A percentile compares a stretch with the other conserved stretches of the same genome.
These are phyloP conservation scores for Sparassis latifolia DNA, from an alignment of 1,284 basidiomycete species.

Conservation along the genomic window DNA sequence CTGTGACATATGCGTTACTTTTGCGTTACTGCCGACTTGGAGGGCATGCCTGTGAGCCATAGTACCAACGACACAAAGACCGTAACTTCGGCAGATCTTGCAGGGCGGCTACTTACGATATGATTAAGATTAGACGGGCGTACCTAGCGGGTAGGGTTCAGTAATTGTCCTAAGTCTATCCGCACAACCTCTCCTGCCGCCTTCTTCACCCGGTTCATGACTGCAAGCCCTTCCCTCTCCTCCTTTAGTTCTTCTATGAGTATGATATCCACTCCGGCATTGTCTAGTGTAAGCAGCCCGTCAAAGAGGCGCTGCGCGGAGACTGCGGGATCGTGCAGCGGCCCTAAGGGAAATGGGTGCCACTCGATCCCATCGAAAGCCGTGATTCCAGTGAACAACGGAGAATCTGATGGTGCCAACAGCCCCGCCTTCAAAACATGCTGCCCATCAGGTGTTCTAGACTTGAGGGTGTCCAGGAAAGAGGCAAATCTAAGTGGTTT, in stretches of 20 bases:
- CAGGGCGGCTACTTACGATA: too few relatives aligned
- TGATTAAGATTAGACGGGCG: not conserved
- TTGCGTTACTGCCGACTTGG: too few relatives aligned
- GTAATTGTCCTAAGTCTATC: conserved; percentile 16
- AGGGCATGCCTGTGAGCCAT: too few relatives aligned
- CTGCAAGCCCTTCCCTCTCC: conserved; percentile 81
- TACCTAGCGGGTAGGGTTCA: conserved; percentile 1
- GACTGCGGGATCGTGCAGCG: conserved; percentile 49
- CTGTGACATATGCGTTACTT: too few relatives aligned
- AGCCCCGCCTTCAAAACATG: conserved; percentile 53
- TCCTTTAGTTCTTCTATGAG: conserved; percentile 85
- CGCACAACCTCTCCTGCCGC: conserved; percentile 69
- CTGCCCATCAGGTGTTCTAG: conserved; percentile 8
- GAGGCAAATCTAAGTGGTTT: conserved; percentile 24
- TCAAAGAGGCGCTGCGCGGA: conserved; percentile 86
- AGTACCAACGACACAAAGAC: too few relatives aligned
- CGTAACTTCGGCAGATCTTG: too few relatives aligned
- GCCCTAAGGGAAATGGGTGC: conserved; percentile 58
- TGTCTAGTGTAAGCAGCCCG: conserved; percentile 80
- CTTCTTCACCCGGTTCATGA: conserved; percentile 98
- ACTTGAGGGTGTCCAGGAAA: conserved; percentile 37
- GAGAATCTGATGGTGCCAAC: conserved; percentile 62
- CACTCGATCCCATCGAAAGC: conserved; percentile 40
- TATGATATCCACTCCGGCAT: conserved; percentile 74
- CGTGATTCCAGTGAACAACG: conserved; percentile 35